phyloP scores from a whole-genome alignment of 1,284 basidiomycete genomes.

The Tausonia pullulans region DNA sequence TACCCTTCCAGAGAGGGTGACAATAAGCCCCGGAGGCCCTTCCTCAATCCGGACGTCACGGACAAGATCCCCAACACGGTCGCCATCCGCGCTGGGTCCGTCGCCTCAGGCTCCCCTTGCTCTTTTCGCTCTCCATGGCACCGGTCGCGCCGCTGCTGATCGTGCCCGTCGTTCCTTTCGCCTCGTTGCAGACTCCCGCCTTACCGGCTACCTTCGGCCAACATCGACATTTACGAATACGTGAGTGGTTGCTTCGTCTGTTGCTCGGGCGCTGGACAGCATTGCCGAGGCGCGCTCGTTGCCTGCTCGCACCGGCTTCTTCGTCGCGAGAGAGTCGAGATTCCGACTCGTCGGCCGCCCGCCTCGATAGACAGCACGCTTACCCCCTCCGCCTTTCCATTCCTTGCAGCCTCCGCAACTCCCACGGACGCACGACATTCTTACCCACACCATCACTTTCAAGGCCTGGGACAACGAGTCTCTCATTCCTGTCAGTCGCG shows the following conservation, averaged over 20 bases:
- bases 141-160: not conserved
- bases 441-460: constrained; percentile 17
- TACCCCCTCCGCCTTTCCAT: not conserved
- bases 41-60: constrained; percentile 13
- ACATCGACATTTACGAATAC: constrained; percentile 8
- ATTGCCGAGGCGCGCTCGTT: too few species aligned
- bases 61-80: constrained; percentile 15
- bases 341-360: too few species aligned
- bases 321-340: too few species aligned
- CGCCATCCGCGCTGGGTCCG: constrained; percentile 9
- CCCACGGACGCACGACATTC: constrained; percentile 5
- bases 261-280: too few species aligned
- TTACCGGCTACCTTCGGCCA: constrained; percentile 13
- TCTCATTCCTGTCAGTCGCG: constrained; percentile 5
- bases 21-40: constrained; percentile 15
- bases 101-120: not conserved
- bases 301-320: not conserved
- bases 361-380: not conserved
- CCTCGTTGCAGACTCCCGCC: constrained; percentile 3
- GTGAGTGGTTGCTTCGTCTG: not conserved
- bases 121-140: not conserved
- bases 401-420: constrained; percentile 11
- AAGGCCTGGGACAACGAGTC: constrained; percentile 4
- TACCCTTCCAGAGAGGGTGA: constrained; percentile 15
- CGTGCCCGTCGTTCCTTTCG: not conserved